phyloP scores from a whole-genome alignment of 225 moss, liverwort and hornwort species.

The Sphagnum tenellum region DNA sequence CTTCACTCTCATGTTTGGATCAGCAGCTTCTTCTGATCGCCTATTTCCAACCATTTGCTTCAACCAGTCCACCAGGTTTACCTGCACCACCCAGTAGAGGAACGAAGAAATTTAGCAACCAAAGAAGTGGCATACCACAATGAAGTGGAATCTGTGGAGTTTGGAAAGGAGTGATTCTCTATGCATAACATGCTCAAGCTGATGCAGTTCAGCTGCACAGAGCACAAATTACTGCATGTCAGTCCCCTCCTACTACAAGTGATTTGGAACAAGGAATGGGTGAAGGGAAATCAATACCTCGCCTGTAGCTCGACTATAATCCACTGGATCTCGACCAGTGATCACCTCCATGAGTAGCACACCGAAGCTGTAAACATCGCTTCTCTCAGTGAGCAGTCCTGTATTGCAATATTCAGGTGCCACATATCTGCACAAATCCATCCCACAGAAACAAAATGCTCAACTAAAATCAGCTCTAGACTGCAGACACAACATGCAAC shows the following conservation, averaged over 20 bases:
- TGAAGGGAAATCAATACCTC: conserved; percentile 33
- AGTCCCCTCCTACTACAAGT: neutral
- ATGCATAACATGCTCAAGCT: too few species aligned
- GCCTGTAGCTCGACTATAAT: conserved; percentile 87
- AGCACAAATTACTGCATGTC: neutral
- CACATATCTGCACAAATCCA: conserved; percentile 46
- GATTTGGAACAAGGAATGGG: too few species aligned
- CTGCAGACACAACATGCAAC: too few species aligned
- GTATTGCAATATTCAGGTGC: conserved; percentile 92
- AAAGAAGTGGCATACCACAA: too few species aligned
- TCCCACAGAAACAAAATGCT: too few species aligned
- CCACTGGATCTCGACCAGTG: conserved; percentile 88
- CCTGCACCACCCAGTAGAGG: conserved; percentile 26
- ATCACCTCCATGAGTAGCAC: conserved; percentile 94
- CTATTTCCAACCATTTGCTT: conserved; percentile 99
- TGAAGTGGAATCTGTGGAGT: too few species aligned
- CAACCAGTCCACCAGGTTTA: conserved; percentile 97
- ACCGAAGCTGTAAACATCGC: conserved; percentile 90
- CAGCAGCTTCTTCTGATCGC: conserved; percentile 98
- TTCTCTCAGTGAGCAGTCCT: conserved; percentile 78
- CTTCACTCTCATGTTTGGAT: conserved; percentile 87
- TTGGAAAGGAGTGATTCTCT: too few species aligned
- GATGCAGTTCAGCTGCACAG: too few species aligned
- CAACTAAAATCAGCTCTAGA: too few species aligned
- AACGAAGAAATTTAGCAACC: too few species aligned